Conservation (phyloP, 805 yeast genomes). For the Hanseniaspora taiwanica region DNA sequence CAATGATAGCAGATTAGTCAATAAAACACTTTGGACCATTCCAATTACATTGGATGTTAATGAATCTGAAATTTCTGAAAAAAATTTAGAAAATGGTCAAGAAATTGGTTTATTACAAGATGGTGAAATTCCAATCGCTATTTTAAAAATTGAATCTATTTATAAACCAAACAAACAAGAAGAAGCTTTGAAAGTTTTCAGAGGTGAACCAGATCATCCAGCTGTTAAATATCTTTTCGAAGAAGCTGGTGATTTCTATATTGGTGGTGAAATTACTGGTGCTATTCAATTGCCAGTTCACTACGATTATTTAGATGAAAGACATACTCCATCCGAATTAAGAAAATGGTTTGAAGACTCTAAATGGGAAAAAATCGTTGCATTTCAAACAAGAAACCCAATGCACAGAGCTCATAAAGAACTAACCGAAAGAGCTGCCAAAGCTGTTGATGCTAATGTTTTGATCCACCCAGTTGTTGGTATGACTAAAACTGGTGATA, state of each 20-base stretch:
- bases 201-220: slow-evolving; percentile 97
- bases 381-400: slow-evolving; percentile 96
- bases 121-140: slow-evolving; percentile 67
- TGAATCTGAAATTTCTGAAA: slow-evolving; percentile 23
- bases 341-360: slow-evolving; percentile 73
- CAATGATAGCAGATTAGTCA: slow-evolving; percentile 50
- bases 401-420: slow-evolving; percentile 98
- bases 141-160: slow-evolving; percentile 64
- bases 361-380: slow-evolving; percentile 75
- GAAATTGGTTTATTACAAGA: slow-evolving; percentile 68
- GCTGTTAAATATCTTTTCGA: slow-evolving; percentile 65
- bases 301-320: slow-evolving; percentile 76
- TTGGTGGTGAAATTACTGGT: slow-evolving; percentile 71
- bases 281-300: slow-evolving; percentile 78
- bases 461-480: slow-evolving; percentile 96
- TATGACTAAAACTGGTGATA: slow-evolving; percentile 92
- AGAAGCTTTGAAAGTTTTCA: slow-evolving; percentile 79
- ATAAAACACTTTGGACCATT: slow-evolving; percentile 74
- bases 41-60: slow-evolving; percentile 73
- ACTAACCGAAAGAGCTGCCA: slow-evolving; percentile 92
- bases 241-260: slow-evolving; percentile 67
- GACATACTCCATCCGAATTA: slow-evolving; percentile 84
- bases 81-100: slow-evolving; percentile 36
- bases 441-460: slow-evolving; percentile 74
- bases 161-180: slow-evolving; percentile 66